A percentile compares a stretch with the other conserved stretches of the same genome.
Conservation (phyloP, 306 rosid species). For the Cucurbita maxima region DNA sequence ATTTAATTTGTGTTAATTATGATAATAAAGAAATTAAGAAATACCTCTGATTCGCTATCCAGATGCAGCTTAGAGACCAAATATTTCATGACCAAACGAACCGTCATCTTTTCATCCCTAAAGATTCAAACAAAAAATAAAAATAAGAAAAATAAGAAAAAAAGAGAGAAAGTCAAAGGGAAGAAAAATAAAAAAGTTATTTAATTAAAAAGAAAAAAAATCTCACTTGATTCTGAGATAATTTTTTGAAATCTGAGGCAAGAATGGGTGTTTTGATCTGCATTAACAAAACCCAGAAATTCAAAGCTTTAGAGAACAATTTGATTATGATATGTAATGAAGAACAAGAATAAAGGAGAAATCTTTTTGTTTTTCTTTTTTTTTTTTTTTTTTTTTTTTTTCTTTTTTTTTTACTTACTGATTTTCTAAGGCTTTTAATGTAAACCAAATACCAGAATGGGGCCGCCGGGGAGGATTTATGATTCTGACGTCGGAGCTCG, state of each 20-base stretch:
- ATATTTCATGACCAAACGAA: conserved; percentile 78
- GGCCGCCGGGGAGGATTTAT: conserved; percentile 82
- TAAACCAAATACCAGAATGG: conserved; percentile 91
- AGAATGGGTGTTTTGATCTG: conserved; percentile 66
- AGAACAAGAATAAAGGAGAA: background rate
- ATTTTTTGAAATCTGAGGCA: conserved; percentile 87
- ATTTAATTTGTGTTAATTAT: background rate
- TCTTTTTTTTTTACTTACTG: conserved; percentile 40
- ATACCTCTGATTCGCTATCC: conserved; percentile 92
- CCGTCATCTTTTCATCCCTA: conserved; percentile 91
- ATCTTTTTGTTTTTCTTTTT: background rate
- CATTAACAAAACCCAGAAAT: conserved; percentile 16
- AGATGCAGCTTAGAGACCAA: conserved; percentile 69
- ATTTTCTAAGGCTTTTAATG: conserved; percentile 74
- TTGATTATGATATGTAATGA: background rate
- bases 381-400: background rate
- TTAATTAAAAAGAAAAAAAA: background rate
- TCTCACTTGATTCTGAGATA: conserved; percentile 83
- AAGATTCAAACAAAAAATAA: background rate
- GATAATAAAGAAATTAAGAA: background rate
- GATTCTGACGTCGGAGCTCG: conserved; percentile 47
- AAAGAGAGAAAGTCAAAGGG: background rate
- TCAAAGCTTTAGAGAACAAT: background rate
- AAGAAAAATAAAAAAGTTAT: background rate
- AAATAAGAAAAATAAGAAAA: background rate